Evolutionary conservation across 371 early-diverging fungal species (phyloP), one percentile per base, ranked within the genome.

Genomic region (Lichtheimia ramosa): DNA sequence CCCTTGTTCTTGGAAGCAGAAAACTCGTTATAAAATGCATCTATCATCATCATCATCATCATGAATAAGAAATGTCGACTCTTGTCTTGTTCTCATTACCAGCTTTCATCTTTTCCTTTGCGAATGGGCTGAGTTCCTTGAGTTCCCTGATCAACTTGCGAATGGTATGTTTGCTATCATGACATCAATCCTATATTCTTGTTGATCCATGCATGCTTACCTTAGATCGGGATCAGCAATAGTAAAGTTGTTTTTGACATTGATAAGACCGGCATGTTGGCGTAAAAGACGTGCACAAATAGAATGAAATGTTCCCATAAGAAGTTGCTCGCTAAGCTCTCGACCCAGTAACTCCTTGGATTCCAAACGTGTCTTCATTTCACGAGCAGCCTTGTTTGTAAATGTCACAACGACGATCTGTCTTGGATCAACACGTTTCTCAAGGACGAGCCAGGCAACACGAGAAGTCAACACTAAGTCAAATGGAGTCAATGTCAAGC

Each of bases 341-440:
- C 23, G 23, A 1, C 80, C 80, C 0, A 80, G 55, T 18, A 80
- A 42, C 0, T 59, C 34, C 0, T 52, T 20, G 1, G 56, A 21
- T 43, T 52, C 41, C 14, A 87, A 63, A 1, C 85, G 73, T 23
- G 71, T 61, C 41, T 69, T 69, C 74, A 88, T 78, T 64, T 88
- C 88, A 14, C 69, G 71, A 0, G 88, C 85, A 5, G 88, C 88
- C 65, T 87, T 88, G 48, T 83, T 86, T 2, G 88, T 86, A 61
- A 88, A 88, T 1, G 88, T 86, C 0, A 84, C 82, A 2, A 85
- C 88, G 23, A 86, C 59, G 28, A 86, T 73, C 6, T 61, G 20
- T 5, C 42, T 16, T 3, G 87, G 84, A 1, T 63, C 18, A 2
- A 80, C 64, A 1, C 70, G 54, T 18, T 67, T 69, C 28, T 68